phyloP scores from a whole-genome alignment of 768 basidiomycete species.

The Asterophora parasitica region DNA sequence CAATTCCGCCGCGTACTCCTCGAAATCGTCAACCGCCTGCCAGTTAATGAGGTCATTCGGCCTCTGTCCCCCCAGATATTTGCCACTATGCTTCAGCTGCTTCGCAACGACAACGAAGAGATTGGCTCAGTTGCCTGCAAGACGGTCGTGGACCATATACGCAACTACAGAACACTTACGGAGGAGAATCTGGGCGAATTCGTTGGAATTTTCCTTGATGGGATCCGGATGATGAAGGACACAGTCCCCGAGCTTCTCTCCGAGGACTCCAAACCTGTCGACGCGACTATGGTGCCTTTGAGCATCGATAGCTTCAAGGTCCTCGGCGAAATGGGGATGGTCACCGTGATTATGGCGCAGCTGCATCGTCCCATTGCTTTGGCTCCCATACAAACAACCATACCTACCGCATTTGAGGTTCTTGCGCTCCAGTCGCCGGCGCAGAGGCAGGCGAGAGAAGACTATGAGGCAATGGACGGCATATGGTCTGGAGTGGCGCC shows the following conservation, averaged over 20 bases:
- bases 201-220: slow-evolving; percentile 72
- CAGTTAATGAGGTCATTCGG: slow-evolving; percentile 73
- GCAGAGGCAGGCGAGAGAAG: slow-evolving; percentile 71
- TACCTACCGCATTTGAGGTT: slow-evolving; percentile 75
- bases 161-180: slow-evolving; percentile 66
- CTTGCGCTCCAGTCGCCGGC: slow-evolving; percentile 76
- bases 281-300: slow-evolving; percentile 56
- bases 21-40: slow-evolving; percentile 86
- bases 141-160: slow-evolving; percentile 82
- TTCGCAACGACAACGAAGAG: slow-evolving; percentile 93
- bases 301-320: slow-evolving; percentile 90
- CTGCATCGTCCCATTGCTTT: slow-evolving; percentile 63
- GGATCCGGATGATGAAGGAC: slow-evolving; percentile 67
- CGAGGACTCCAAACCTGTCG: slow-evolving; percentile 52
- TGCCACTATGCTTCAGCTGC: slow-evolving; percentile 74
- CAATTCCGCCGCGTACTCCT: slow-evolving; percentile 83
- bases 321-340: slow-evolving; percentile 88
- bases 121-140: slow-evolving; percentile 90
- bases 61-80: slow-evolving; percentile 64
- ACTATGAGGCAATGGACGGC: slow-evolving; percentile 76
- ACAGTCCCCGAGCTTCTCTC: slow-evolving; percentile 75
- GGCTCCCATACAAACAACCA: slow-evolving; percentile 61
- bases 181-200: slow-evolving; percentile 78
- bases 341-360: slow-evolving; percentile 88
- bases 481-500: slow-evolving; percentile 81